Evolutionary conservation across 192 early-diverging fungal genomes (phyloP).

Genomic region (Endogone sp.): DNA sequence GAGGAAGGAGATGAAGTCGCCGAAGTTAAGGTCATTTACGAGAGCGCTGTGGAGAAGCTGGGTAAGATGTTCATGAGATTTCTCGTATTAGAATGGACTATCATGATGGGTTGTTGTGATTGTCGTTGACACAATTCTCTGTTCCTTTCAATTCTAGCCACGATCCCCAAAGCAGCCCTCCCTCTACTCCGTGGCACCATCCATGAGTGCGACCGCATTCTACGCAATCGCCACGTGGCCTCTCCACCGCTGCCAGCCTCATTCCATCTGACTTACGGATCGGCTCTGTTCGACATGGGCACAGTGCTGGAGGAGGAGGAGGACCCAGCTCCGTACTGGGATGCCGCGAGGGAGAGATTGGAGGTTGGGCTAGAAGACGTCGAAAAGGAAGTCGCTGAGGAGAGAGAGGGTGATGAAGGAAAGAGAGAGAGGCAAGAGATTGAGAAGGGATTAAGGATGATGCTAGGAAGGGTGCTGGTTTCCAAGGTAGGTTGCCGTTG

Average conservation of each 20-base stretch:
- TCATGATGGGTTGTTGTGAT: neutral
- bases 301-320: slow-evolving; percentile 19
- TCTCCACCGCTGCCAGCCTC: slow-evolving; percentile 31
- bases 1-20: slow-evolving; percentile 48
- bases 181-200: slow-evolving; percentile 43
- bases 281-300: slow-evolving; percentile 41
- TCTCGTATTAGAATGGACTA: neutral
- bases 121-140: neutral
- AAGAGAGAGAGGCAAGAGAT: slow-evolving; percentile 2
- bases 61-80: slow-evolving; percentile 11
- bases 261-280: slow-evolving; percentile 47
- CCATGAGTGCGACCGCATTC: slow-evolving; percentile 50
- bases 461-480: slow-evolving; percentile 5
- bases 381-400: too few species aligned
- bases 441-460: neutral
- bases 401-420: neutral
- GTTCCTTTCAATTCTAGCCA: slow-evolving; percentile 10
- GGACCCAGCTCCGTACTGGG: slow-evolving; percentile 21
- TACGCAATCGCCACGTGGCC: slow-evolving; percentile 37
- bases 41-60: slow-evolving; percentile 42
- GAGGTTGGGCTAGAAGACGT: slow-evolving; percentile 17
- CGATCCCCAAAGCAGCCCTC: slow-evolving; percentile 27
- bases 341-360: slow-evolving; percentile 29
- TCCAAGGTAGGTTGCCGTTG: neutral
- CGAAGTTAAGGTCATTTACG: slow-evolving; percentile 42